Evolutionary conservation across 225 moss, liverwort and hornwort species (phyloP).

Genomic region (Climacium dendroides): DNA sequence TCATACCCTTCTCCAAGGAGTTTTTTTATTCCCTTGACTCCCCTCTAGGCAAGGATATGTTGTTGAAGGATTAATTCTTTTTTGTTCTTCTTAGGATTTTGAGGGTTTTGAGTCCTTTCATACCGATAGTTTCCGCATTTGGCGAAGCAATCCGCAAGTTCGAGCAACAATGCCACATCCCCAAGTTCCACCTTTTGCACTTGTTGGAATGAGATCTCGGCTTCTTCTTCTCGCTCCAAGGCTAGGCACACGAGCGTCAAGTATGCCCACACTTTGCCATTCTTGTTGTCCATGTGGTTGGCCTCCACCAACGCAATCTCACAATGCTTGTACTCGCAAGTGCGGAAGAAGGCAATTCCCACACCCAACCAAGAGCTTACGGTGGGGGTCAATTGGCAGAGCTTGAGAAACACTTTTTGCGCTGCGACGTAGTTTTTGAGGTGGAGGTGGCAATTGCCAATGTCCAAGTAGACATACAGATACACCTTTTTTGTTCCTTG

Average conservation of each 20-base stretch:
- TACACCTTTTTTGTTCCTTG: constrained; percentile 15
- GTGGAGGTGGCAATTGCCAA: constrained; percentile 50
- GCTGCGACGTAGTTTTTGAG: constrained; percentile 28
- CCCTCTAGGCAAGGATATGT: not conserved
- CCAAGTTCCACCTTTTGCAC: constrained; percentile 33
- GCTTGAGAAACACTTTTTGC: constrained; percentile 46
- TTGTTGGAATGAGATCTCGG: constrained; percentile 64
- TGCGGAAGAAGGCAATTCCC: constrained; percentile 41
- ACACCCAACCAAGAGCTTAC: constrained; percentile 50
- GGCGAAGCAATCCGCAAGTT: constrained; percentile 45
- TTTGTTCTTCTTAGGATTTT: rapidly evolving
- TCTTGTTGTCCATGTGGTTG: constrained; percentile 60
- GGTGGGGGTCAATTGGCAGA: constrained; percentile 34
- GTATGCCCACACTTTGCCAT: constrained; percentile 67
- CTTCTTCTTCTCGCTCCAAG: constrained; percentile 46
- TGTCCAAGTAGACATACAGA: constrained; percentile 35
- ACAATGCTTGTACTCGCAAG: constrained; percentile 47
- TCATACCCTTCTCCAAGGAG: not conserved
- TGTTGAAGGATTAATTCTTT: not conserved
- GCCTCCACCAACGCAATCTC: constrained; percentile 76
- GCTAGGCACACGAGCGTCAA: constrained; percentile 44
- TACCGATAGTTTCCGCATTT: constrained; percentile 69
- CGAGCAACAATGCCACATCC: constrained; percentile 24
- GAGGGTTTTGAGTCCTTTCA: rapidly evolving
- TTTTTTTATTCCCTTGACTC: rapidly evolving